Evolutionary conservation across 345 rosid species (phyloP), one percentile per base, ranked within the genome.

Genomic region (Combretum micranthum): DNA sequence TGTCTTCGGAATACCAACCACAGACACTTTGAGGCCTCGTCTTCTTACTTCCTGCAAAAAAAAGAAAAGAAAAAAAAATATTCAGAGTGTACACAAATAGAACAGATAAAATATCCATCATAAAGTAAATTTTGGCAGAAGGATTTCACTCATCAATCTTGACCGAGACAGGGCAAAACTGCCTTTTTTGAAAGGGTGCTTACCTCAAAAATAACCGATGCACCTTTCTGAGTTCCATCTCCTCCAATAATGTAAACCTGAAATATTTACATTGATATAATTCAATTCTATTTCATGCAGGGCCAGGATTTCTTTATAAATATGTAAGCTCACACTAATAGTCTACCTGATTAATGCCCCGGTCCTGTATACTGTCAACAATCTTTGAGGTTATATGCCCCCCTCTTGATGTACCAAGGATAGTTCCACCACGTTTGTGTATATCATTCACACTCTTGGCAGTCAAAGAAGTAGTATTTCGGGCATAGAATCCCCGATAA

Each of bases 221-320:
- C 77, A 17, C 79, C 83, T 42, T 57, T 71, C 59, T 68, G 83
- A 55, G 83, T 74, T 69, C 83, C 83, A 58, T 78, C 79, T 52
- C 83, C 83, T 65, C 83, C 83, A 53, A 78, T 71, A 26, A 78
- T 74, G 69, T 71, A 78, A 50, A 78, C 77, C 83, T 74, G 74
- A 62, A 21, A 48, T 10, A 21, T 44, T 19, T n/a, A 39, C 9
- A n/a, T 51, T n/a, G 18, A 50, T 20, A 13, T 18, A 42, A 56
- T 13, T 42, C 22, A 12, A 21, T 20, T 26, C 39, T 13, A 10
- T 12, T 9, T 13, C 15, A 20, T 18, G 12, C 20, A 19, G 20
- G 20, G 9, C 13, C 26, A 20, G 52, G 26, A 9, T 26, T 17
- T 42, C 20, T 14, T 15, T 53, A 26, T 15, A 47, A 25, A 15